These are phyloP conservation scores for Tetradesmus obliquus DNA, from an alignment of 139 green algal species.

Conservation along the genomic window DNA sequence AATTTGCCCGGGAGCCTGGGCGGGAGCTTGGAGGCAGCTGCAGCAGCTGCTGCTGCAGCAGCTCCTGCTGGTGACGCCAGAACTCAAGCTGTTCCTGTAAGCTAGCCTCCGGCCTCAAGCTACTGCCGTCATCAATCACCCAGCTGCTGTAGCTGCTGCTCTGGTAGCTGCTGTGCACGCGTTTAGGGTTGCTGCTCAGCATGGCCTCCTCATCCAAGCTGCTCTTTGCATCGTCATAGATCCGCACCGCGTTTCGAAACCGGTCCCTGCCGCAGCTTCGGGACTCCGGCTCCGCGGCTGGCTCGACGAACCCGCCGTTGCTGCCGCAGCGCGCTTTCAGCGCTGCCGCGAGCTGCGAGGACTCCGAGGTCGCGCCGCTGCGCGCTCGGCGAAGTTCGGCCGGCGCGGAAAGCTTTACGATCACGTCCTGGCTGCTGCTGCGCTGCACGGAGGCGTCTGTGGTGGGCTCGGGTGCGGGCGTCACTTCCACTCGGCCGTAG, in stretches of 20 bases:
- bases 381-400: neutral
- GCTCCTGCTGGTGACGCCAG: slow-evolving; percentile 24
- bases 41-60: neutral
- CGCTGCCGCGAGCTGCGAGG: neutral
- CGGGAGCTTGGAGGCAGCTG: neutral
- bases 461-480: neutral
- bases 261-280: slow-evolving; percentile 11
- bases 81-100: slow-evolving; percentile 21
- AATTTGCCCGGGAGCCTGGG: neutral
- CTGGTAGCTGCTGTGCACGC: neutral
- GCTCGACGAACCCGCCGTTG: neutral
- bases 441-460: neutral
- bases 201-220: neutral
- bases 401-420: neutral
- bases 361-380: neutral
- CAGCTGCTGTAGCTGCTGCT: neutral
- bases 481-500: neutral
- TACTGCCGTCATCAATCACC: neutral
- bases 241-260: neutral
- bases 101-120: neutral
- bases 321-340: neutral
- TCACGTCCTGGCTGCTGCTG: neutral
- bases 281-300: neutral
- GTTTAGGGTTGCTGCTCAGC: slow-evolving; percentile 5
- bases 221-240: slow-evolving; percentile 16